Conservation (phyloP, 192 early-diverging fungal genomes). For the Coemansia sp. region DNA sequence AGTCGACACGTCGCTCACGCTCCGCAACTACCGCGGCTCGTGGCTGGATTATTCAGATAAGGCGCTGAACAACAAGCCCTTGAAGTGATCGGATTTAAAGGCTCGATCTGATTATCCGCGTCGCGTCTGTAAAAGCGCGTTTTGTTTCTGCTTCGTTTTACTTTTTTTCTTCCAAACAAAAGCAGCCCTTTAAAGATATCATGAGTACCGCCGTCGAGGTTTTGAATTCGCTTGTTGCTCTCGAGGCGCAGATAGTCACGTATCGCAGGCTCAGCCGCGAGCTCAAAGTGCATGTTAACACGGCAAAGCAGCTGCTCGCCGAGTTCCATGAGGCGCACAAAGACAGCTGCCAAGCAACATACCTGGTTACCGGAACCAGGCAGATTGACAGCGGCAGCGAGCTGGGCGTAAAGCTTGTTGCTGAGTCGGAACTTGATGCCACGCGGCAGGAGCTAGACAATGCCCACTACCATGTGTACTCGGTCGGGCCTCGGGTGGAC, state of each 20-base stretch:
- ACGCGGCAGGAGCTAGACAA: conserved; percentile 16
- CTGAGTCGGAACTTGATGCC: conserved; percentile 18
- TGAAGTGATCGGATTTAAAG: conserved; percentile 15
- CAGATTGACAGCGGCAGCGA: not conserved
- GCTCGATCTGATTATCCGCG: not conserved
- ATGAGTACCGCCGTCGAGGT: conserved; percentile 31
- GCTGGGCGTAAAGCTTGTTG: conserved; percentile 25
- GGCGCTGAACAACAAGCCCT: conserved; percentile 32
- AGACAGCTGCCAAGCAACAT: conserved; percentile 37
- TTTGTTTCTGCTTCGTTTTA: not conserved
- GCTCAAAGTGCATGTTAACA: conserved; percentile 42
- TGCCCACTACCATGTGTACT: conserved; percentile 32
- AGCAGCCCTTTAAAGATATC: not conserved
- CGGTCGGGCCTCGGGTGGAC: conserved; percentile 13
- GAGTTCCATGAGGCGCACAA: conserved; percentile 32
- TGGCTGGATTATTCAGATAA: conserved; percentile 49
- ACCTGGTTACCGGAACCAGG: conserved; percentile 22
- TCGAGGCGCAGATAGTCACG: conserved; percentile 42
- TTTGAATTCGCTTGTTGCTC: conserved; percentile 29
- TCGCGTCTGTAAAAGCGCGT: not conserved
- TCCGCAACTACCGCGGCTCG: conserved; percentile 51
- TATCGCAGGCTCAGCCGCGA: conserved; percentile 49
- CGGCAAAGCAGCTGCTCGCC: conserved; percentile 34
- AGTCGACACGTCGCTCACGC: conserved; percentile 43
- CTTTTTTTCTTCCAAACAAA: not conserved